Evolutionary conservation across 202 grass and related monocot genomes (phyloP).

Genomic region (Eragrostis tef): DNA sequence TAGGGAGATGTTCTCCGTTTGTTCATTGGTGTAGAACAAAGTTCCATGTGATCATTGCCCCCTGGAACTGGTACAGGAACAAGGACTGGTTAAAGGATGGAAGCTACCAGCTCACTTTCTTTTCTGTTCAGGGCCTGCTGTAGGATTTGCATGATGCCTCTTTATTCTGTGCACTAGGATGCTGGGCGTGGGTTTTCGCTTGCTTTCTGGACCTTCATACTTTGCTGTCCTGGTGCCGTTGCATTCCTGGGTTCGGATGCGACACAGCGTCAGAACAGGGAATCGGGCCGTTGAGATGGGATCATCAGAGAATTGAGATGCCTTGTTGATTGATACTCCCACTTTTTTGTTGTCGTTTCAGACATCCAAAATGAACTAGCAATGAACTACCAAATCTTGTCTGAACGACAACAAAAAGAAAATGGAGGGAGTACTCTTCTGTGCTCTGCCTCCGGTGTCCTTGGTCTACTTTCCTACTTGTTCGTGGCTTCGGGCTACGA

Average conservation of each 20-base stretch:
- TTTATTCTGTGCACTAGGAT: constrained; percentile 25
- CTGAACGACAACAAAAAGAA: too few species aligned
- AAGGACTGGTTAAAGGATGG: constrained; percentile 38
- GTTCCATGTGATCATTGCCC: constrained; percentile 33
- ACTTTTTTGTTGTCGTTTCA: too few species aligned
- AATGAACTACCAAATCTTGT: too few species aligned
- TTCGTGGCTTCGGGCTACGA: background rate
- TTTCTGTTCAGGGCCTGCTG: constrained; percentile 32
- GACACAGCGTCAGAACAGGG: constrained; percentile 13
- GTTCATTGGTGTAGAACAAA: constrained; percentile 45
- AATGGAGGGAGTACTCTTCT: too few species aligned
- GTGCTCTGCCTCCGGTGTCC: background rate
- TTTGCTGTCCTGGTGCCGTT: constrained; percentile 24
- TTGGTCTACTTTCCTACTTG: constrained; percentile 8
- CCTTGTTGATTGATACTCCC: constrained; percentile 6
- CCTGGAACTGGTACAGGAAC: constrained; percentile 26
- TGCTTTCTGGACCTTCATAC: constrained; percentile 39
- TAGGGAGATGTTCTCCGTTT: constrained; percentile 16
- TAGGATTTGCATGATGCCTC: constrained; percentile 36
- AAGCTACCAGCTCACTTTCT: constrained; percentile 27
- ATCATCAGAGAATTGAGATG: background rate
- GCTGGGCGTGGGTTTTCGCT: constrained; percentile 3
- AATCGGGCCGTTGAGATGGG: constrained; percentile 45
- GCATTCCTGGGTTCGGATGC: constrained; percentile 11
- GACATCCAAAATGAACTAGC: too few species aligned